phyloP scores from a whole-genome alignment of 2,329 filamentous ascomycete species.

The Diaporthe longicolla region DNA sequence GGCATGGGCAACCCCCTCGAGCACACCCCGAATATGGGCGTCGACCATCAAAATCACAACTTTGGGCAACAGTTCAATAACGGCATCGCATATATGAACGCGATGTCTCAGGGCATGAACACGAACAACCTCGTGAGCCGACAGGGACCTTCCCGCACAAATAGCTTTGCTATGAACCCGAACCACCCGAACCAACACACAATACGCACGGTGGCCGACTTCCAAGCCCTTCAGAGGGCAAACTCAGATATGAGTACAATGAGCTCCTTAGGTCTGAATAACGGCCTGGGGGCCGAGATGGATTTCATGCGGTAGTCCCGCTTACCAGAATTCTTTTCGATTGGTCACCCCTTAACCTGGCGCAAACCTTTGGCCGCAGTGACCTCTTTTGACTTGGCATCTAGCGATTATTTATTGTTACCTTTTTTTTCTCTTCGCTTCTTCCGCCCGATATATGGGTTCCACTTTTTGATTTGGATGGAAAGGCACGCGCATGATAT shows the following conservation, averaged over 20 bases:
- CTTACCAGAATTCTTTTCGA: background rate
- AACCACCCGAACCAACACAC: slow-evolving; percentile 52
- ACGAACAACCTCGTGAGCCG: slow-evolving; percentile 51
- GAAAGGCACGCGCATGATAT: slow-evolving; percentile 10
- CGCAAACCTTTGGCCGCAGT: background rate
- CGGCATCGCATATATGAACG: slow-evolving; percentile 44
- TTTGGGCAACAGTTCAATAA: slow-evolving; percentile 48
- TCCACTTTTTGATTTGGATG: background rate
- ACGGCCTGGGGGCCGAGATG: slow-evolving; percentile 52
- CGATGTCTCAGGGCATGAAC: slow-evolving; percentile 43
- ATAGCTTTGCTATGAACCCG: slow-evolving; percentile 56
- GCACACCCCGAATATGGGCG: slow-evolving; percentile 51
- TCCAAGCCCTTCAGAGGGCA: slow-evolving; percentile 63
- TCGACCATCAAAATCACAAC: slow-evolving; percentile 51
- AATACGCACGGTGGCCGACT: slow-evolving; percentile 63
- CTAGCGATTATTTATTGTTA: slow-evolving; percentile 18
- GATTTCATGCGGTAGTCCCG: slow-evolving; percentile 51
- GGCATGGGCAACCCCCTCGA: slow-evolving; percentile 52
- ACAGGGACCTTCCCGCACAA: slow-evolving; percentile 54
- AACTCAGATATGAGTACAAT: slow-evolving; percentile 57
- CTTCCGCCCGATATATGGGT: background rate
- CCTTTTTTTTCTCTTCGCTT: background rate
- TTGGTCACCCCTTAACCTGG: background rate
- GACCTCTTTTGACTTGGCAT: background rate
- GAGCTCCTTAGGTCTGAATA: slow-evolving; percentile 53